Base-by-base conservation (phyloP, 345 rosid genomes). In the Salix purpurea region DNA sequence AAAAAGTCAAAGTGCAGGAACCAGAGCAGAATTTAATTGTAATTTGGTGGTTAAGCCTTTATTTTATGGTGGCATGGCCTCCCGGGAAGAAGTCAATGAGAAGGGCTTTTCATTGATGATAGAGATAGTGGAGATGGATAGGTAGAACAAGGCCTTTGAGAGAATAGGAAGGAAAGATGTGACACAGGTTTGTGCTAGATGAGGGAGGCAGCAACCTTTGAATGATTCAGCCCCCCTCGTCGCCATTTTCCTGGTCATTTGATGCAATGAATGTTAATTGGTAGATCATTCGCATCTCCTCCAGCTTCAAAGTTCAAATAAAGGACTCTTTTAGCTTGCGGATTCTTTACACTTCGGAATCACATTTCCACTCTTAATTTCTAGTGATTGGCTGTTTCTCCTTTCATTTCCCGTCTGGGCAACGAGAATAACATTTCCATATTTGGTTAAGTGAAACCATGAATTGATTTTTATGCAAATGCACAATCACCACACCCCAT, bases 151-250 rank as follows among this genome's bases (percentile, higher is more conserved):
- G 67, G 92, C 93, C 8, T 84, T 89, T 74, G 87, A 89, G 78
- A 85, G 91, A 81, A 87, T 88, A 75, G 88, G 80, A 79, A 88
- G 70, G 88, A 93, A 90, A 72, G 97, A 90, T 73, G 90, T 84
- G 6, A 84, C 90, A 73, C 84, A 85, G 93, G 79, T 89, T 91
- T 67, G 92, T 89, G 62, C 81, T 86, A 48, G 93, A 90, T 54
- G 86, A 84, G 36, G 91, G 88, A 0, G 87, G 91, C 60, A 86
- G 90, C 80, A 85, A 87, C n/a, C 71, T 83, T 39, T 6, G 81
- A 84, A 56, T 62, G 72, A 67, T 50, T 50, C 56, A 48, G 30
- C 72, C 23, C 39, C 52, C 46, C 46, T 42, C 46, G 0, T 9
- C 2, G 0, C 12, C 46, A 2, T 42, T 42, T 50, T 50, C n/a